Percentiles rank a stretch among this genome's conserved stretches.
Evolutionary conservation across 2,329 filamentous ascomycete species (phyloP).

Genomic region (Eurotiales sp.): DNA sequence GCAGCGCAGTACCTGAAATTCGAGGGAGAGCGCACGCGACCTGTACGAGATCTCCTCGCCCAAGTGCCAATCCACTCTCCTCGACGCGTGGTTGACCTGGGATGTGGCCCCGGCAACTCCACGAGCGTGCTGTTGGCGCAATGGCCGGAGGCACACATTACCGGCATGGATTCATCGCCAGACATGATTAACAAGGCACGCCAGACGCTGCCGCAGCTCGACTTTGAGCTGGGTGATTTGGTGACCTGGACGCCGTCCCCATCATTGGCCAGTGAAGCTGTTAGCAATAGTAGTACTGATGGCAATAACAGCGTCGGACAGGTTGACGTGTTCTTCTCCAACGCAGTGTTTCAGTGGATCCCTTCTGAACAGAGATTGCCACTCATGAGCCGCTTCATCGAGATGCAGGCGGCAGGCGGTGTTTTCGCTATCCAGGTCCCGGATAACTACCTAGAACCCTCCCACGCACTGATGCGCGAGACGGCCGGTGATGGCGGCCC

Average conservation of each 20-base stretch:
- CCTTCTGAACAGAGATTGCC: slow-evolving; percentile 32
- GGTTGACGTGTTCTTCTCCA: slow-evolving; percentile 51
- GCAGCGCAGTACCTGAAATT: slow-evolving; percentile 57
- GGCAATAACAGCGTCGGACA: slow-evolving; percentile 22
- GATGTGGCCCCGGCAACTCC: slow-evolving; percentile 60
- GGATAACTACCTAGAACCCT: slow-evolving; percentile 49
- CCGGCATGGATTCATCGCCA: slow-evolving; percentile 53
- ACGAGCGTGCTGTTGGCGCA: slow-evolving; percentile 47
- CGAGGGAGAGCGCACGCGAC: slow-evolving; percentile 49
- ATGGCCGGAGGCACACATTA: slow-evolving; percentile 47
- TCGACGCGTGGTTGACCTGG: slow-evolving; percentile 53
- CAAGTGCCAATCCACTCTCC: slow-evolving; percentile 42
- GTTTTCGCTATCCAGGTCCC: slow-evolving; percentile 55
- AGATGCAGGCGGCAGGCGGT: slow-evolving; percentile 39
- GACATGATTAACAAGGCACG: slow-evolving; percentile 55
- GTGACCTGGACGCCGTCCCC: slow-evolving; percentile 29
- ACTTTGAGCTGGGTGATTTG: slow-evolving; percentile 49
- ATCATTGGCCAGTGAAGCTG: not conserved
- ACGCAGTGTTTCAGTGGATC: slow-evolving; percentile 60
- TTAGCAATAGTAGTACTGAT: no score
- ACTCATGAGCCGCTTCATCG: slow-evolving; percentile 46
- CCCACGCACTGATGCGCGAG: slow-evolving; percentile 50
- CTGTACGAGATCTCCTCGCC: slow-evolving; percentile 52
- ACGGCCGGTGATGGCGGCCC: slow-evolving; percentile 34
- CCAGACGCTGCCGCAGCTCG: slow-evolving; percentile 34